phyloP scores from a whole-genome alignment of 1,139 yeast species.

The Debaryomyces coudertii region DNA sequence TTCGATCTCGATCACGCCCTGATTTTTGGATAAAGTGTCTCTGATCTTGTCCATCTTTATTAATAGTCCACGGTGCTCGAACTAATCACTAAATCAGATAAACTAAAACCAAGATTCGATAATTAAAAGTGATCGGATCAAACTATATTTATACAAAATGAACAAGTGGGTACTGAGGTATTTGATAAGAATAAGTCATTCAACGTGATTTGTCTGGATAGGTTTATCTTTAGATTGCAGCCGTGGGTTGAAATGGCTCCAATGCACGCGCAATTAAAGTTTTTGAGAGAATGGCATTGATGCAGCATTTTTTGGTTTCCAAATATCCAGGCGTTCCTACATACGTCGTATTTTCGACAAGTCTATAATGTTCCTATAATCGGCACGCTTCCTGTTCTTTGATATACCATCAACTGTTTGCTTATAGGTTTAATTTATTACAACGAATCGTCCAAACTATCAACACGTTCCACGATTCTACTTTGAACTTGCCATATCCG shows the following conservation, averaged over 20 bases:
- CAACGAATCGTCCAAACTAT: too few species aligned
- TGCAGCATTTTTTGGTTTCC: not conserved
- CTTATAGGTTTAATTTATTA: too few species aligned
- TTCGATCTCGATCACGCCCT: not conserved
- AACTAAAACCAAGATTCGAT: constrained; percentile 91
- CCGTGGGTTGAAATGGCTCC: constrained; percentile 3
- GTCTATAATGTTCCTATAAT: too few species aligned
- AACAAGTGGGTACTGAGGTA: constrained; percentile 66
- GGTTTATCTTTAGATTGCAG: constrained; percentile 1
- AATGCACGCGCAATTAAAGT: not conserved
- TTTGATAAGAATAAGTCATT: constrained; percentile 1
- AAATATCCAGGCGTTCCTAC: too few species aligned
- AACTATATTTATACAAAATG: constrained; percentile 79
- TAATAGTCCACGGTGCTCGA: not conserved
- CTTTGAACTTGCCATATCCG: too few species aligned
- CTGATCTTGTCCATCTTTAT: constrained; percentile 3
- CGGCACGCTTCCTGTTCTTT: too few species aligned
- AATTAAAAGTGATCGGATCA: constrained; percentile 88
- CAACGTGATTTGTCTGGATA: not conserved
- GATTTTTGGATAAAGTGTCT: not conserved
- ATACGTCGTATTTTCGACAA: too few species aligned
- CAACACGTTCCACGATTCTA: too few species aligned
- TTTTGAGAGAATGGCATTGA: not conserved
- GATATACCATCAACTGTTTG: too few species aligned
- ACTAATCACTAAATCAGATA: constrained; percentile 46